A percentile compares a stretch with the other conserved stretches of the same genome.
Conservation (phyloP, 176 grass and related monocot genomes). For the Avena atlantica region DNA sequence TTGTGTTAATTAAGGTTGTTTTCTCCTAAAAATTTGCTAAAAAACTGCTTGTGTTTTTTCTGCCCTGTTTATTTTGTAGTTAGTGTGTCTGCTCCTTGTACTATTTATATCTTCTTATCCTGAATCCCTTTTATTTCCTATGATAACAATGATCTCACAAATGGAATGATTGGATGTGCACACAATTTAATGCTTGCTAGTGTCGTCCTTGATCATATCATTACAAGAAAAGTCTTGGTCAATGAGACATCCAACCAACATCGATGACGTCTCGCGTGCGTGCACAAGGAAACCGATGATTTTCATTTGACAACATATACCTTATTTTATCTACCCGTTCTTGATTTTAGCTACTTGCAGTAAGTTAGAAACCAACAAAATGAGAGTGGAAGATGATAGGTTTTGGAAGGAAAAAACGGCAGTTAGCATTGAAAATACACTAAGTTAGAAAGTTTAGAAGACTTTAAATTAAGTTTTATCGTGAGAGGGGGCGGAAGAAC, state of each 20-base stretch:
- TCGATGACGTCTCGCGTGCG: not conserved
- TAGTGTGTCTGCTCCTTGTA: not conserved
- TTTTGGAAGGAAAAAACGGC: no score
- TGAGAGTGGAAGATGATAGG: no score
- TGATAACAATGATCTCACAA: not conserved
- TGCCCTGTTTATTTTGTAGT: not conserved
- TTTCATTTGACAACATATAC: not conserved
- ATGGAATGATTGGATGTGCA: not conserved
- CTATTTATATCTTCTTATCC: not conserved
- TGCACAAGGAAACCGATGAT: not conserved
- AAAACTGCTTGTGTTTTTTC: not conserved
- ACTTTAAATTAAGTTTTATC: no score
- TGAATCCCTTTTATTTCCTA: not conserved
- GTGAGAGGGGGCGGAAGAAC: no score
- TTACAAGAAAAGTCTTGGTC: conserved; percentile 1
- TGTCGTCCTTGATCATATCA: not conserved
- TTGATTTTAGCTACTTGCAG: no score
- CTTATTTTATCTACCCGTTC: no score
- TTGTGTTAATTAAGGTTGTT: not conserved
- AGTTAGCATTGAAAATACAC: no score
- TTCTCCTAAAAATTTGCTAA: not conserved
- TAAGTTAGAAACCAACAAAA: no score
- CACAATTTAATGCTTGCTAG: not conserved
- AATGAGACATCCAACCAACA: conserved; percentile 15
- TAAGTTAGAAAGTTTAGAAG: no score